These are phyloP conservation scores for Zalerion maritima DNA, from an alignment of 495 filamentous ascomycete species.

Conservation along the genomic window DNA sequence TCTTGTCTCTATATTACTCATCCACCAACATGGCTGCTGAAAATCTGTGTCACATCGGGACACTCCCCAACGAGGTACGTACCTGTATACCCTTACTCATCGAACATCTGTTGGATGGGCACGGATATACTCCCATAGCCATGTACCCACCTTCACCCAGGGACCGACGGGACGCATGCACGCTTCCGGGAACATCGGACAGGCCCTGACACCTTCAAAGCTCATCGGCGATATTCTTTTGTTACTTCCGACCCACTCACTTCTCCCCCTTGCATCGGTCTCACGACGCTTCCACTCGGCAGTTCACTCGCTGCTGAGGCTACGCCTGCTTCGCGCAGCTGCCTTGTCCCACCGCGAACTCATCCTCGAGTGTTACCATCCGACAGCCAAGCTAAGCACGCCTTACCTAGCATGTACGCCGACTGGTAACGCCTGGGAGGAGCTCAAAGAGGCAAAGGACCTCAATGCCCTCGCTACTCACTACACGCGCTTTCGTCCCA, in stretches of 20 bases:
- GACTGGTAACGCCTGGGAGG: conserved; percentile 38
- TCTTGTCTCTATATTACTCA: too few relatives aligned
- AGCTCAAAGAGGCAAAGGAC: conserved; percentile 18
- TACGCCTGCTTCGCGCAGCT: conserved; percentile 44
- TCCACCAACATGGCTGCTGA: conserved; percentile 5
- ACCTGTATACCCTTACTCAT: neutral
- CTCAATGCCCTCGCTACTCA: too few relatives aligned
- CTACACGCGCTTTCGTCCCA: conserved; percentile 49
- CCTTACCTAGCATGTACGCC: conserved; percentile 57
- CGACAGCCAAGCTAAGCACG: conserved; percentile 49
- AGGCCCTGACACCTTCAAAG: too few relatives aligned
- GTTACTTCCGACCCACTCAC: conserved; percentile 39
- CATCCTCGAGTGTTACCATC: conserved; percentile 67
- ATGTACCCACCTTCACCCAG: too few relatives aligned
- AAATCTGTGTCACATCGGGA: conserved; percentile 1
- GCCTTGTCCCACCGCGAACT: conserved; percentile 44
- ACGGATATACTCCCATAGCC: too few relatives aligned
- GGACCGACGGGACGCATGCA: too few relatives aligned
- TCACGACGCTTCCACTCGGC: conserved; percentile 53
- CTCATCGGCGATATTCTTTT: conserved; percentile 52
- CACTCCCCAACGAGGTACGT: conserved; percentile 10
- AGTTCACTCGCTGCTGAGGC: conserved; percentile 51
- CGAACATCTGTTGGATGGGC: conserved; percentile 2
- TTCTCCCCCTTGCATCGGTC: conserved; percentile 46
- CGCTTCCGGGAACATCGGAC: too few relatives aligned